Percentiles rank a stretch among this genome's conserved stretches.
Conservation (phyloP, 257 asterid species). For the Solanum lycopersicoides region DNA sequence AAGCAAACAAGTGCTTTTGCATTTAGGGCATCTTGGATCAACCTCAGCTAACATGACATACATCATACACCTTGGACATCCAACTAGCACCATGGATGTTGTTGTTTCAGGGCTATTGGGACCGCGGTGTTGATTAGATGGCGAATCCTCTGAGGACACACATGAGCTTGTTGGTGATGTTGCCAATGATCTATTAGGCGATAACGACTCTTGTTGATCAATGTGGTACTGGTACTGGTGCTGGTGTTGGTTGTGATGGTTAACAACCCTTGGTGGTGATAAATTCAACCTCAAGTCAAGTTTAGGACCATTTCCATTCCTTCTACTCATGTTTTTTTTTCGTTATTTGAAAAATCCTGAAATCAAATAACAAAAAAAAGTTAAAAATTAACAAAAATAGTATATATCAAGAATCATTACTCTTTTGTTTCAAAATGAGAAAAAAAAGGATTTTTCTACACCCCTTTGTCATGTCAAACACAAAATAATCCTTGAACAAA, state of each 20-base stretch:
- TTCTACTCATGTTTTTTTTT: slow-evolving; percentile 20
- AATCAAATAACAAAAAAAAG: background rate
- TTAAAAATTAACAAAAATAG: background rate
- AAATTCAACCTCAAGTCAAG: slow-evolving; percentile 39
- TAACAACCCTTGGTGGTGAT: slow-evolving; percentile 26
- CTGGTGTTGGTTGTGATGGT: background rate
- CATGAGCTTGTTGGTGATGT: slow-evolving; percentile 39
- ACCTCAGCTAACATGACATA: slow-evolving; percentile 81
- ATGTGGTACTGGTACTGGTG: background rate
- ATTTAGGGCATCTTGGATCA: slow-evolving; percentile 80
- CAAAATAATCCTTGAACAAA: background rate
- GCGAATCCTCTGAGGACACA: slow-evolving; percentile 61
- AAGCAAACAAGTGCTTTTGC: slow-evolving; percentile 78
- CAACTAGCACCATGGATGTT: slow-evolving; percentile 26
- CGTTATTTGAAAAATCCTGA: background rate
- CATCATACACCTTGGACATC: slow-evolving; percentile 87
- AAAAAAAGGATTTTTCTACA: background rate
- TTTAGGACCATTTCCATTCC: slow-evolving; percentile 26
- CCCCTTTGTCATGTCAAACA: background rate
- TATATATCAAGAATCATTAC: background rate
- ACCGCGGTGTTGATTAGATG: slow-evolving; percentile 23
- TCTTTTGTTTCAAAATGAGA: background rate
- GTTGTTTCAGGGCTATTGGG: slow-evolving; percentile 37
- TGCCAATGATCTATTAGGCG: slow-evolving; percentile 25
- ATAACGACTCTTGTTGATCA: background rate